A percentile compares a stretch with the other conserved stretches of the same genome.
Conservation (phyloP, 2,329 filamentous ascomycete genomes). For the Alternaria brassicae region DNA sequence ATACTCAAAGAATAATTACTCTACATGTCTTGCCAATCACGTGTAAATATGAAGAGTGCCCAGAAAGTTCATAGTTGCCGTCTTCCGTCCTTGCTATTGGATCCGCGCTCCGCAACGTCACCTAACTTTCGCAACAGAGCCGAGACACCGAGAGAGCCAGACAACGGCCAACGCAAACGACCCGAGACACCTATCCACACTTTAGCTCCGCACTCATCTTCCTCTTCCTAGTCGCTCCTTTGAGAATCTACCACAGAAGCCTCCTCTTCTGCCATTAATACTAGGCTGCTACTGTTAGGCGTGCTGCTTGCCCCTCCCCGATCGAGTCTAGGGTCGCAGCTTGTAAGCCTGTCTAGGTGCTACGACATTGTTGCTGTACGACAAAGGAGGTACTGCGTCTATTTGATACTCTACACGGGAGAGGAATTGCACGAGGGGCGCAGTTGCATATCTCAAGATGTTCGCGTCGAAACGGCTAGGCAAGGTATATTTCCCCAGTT, state of each 20-base stretch:
- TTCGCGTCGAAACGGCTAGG: constrained; percentile 59
- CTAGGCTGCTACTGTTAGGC: constrained; percentile 6
- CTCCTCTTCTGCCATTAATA: not conserved
- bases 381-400: not conserved
- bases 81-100: not conserved
- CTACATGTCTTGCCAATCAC: not conserved
- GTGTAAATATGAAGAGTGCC: not conserved
- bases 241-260: not conserved
- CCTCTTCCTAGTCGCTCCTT: not conserved
- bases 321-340: not conserved
- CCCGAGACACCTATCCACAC: not conserved
- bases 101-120: constrained; percentile 5
- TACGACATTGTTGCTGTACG: not conserved
- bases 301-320: constrained; percentile 14
- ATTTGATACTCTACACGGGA: not conserved
- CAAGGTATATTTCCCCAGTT: constrained; percentile 49
- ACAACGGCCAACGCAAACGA: not conserved
- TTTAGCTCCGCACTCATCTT: not conserved
- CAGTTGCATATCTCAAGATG: constrained; percentile 44
- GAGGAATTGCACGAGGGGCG: not conserved
- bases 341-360: not conserved
- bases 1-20: not conserved
- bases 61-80: not conserved
- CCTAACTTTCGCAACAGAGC: constrained; percentile 6
- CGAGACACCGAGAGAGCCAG: not conserved